Evolutionary conservation across 2,329 filamentous ascomycete species (phyloP).

Genomic region (Fusarium sp.): DNA sequence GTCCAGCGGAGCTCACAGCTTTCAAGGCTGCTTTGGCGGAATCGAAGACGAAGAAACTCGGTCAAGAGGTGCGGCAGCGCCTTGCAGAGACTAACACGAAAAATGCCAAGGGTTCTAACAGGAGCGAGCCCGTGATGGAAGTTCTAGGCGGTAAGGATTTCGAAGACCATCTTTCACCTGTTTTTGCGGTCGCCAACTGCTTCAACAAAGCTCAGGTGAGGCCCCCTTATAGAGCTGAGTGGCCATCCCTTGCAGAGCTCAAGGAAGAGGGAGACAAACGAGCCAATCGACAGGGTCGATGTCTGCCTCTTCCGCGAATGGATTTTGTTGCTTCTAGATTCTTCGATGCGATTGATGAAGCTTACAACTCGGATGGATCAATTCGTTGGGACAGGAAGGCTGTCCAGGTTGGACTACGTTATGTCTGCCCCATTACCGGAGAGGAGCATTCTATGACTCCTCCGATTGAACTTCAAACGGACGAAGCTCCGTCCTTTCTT

Average conservation of each 20-base stretch:
- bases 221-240: constrained; percentile 39
- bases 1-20: constrained; percentile 49
- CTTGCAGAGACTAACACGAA: constrained; percentile 35
- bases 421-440: constrained; percentile 36
- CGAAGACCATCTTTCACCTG: constrained; percentile 47
- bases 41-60: constrained; percentile 40
- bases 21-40: constrained; percentile 49
- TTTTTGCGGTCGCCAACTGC: constrained; percentile 50
- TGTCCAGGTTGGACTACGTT: constrained; percentile 37
- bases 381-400: constrained; percentile 45
- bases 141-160: constrained; percentile 47
- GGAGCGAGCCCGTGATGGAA: constrained; percentile 12
- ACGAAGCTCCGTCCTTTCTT: constrained; percentile 22
- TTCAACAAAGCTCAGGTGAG: constrained; percentile 46
- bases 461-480: constrained; percentile 7
- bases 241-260: constrained; percentile 52
- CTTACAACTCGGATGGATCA: constrained; percentile 38
- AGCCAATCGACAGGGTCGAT: constrained; percentile 41
- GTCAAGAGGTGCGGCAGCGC: constrained; percentile 39
- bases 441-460: constrained; percentile 2
- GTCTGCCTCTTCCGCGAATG: constrained; percentile 49
- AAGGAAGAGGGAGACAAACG: constrained; percentile 52
- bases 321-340: constrained; percentile 30
- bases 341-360: constrained; percentile 7
- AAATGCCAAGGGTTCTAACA: constrained; percentile 13